A percentile compares a stretch with the other conserved stretches of the same genome.
Conservation (phyloP, 768 basidiomycete genomes). For the Leucocoprinus birnbaumii region DNA sequence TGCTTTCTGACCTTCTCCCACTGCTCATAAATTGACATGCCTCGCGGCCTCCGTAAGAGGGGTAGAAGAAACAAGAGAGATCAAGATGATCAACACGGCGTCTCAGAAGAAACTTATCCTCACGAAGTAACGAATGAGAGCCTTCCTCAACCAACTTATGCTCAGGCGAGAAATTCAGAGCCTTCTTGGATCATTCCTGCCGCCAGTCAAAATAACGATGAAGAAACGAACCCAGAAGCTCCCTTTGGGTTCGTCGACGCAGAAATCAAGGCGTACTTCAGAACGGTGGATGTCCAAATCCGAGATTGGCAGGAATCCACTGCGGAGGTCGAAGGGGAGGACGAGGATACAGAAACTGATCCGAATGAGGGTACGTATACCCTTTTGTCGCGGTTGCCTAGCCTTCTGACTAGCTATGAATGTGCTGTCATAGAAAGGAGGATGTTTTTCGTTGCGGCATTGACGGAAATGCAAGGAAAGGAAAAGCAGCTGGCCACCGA, state of each 20-base stretch:
- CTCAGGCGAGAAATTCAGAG: slow-evolving; percentile 26
- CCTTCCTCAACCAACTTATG: slow-evolving; percentile 15
- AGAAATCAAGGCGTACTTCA: slow-evolving; percentile 91
- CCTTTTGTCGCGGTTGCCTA: slow-evolving; percentile 3
- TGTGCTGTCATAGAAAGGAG: slow-evolving; percentile 53
- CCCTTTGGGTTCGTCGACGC: slow-evolving; percentile 90
- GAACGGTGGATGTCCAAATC: slow-evolving; percentile 84
- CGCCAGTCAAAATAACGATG: slow-evolving; percentile 25
- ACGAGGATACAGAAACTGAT: slow-evolving; percentile 42
- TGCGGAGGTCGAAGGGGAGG: slow-evolving; percentile 34
- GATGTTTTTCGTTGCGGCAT: slow-evolving; percentile 77
- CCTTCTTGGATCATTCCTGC: slow-evolving; percentile 73
- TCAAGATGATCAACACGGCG: slow-evolving; percentile 20
- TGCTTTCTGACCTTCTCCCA: background rate
- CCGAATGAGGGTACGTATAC: slow-evolving; percentile 64
- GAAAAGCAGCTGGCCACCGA: slow-evolving; percentile 92
- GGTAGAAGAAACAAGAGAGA: slow-evolving; percentile 72
- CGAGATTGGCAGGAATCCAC: slow-evolving; percentile 76
- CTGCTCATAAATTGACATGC: slow-evolving; percentile 34
- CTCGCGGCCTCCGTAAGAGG: slow-evolving; percentile 71
- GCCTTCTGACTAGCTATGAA: background rate
- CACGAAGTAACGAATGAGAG: slow-evolving; percentile 9
- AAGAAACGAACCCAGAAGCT: slow-evolving; percentile 52
- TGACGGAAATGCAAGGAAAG: slow-evolving; percentile 82
- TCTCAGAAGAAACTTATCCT: slow-evolving; percentile 1